Percentiles rank a stretch among this genome's conserved stretches.
Evolutionary conservation across 768 basidiomycete species (phyloP).

Genomic region (Trichaptum fuscoviolaceum): DNA sequence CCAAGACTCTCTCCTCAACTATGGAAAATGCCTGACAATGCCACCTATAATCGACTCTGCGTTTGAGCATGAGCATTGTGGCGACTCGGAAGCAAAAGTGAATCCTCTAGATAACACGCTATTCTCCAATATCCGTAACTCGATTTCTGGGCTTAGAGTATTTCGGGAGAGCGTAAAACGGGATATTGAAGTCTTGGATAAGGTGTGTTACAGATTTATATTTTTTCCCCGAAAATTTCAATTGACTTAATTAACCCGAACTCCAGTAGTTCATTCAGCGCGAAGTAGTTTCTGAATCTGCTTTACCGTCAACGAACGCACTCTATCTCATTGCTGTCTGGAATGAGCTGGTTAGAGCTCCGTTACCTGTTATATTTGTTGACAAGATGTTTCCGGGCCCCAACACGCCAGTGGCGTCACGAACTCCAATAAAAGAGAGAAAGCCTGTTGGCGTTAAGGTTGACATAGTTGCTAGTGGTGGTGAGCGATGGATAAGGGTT

Average conservation of each 20-base stretch:
- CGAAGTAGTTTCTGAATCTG: slow-evolving; percentile 37
- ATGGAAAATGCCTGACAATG: neutral
- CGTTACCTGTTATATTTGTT: slow-evolving; percentile 50
- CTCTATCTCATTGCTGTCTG: slow-evolving; percentile 79
- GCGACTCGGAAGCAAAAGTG: neutral
- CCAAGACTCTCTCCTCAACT: neutral
- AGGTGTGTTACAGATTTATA: slow-evolving; percentile 30
- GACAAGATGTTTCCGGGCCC: slow-evolving; percentile 45
- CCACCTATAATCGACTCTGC: neutral
- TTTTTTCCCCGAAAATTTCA: too few relatives aligned
- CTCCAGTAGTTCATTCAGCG: slow-evolving; percentile 60
- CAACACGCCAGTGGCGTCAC: slow-evolving; percentile 5
- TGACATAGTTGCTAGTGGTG: slow-evolving; percentile 74
- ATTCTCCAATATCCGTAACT: neutral
- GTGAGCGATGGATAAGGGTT: slow-evolving; percentile 74
- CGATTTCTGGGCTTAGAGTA: slow-evolving; percentile 35
- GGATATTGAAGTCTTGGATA: slow-evolving; percentile 37
- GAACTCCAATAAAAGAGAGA: slow-evolving; percentile 13
- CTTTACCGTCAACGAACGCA: slow-evolving; percentile 67
- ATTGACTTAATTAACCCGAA: too few relatives aligned
- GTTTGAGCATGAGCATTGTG: neutral
- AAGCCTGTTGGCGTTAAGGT: slow-evolving; percentile 54
- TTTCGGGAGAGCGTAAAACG: slow-evolving; percentile 37
- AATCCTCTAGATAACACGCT: neutral
- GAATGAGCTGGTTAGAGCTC: slow-evolving; percentile 66